Evolutionary conservation across 768 basidiomycete genomes (phyloP).

Genomic region (Lentinus tigrinus): DNA sequence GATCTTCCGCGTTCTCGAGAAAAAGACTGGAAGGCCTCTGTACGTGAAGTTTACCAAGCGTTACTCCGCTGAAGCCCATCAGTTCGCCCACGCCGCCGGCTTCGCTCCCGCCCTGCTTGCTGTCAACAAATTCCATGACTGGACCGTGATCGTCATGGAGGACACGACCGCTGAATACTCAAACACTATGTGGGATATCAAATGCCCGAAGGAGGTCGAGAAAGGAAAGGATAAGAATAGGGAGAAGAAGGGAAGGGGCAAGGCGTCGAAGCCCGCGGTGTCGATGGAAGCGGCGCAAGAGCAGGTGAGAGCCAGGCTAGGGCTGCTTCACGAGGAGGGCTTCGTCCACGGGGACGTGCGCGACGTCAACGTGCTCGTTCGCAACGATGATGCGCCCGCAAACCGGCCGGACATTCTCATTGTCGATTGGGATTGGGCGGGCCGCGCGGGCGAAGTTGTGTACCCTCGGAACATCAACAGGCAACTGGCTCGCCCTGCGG

Average conservation of each 20-base stretch:
- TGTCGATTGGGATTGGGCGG: constrained; percentile 5
- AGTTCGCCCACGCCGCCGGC: background rate
- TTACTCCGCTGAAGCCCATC: constrained; percentile 1
- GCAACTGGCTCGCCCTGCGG: background rate
- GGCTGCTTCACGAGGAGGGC: background rate
- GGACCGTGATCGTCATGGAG: constrained; percentile 6
- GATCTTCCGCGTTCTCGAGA: background rate
- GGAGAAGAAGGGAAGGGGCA: too few species aligned
- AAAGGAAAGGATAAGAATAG: background rate
- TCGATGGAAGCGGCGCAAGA: background rate
- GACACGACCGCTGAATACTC: background rate
- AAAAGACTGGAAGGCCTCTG: background rate
- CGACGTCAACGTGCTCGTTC: constrained; percentile 1
- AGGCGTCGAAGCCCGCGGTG: background rate
- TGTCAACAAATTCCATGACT: background rate
- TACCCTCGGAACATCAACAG: background rate
- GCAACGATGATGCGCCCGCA: background rate
- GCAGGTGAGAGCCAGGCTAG: background rate
- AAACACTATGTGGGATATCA: background rate
- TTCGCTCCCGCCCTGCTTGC: constrained; percentile 1
- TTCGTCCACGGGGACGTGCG: constrained; percentile 3
- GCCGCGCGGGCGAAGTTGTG: background rate
- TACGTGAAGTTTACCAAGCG: constrained; percentile 1
- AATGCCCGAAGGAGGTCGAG: too few species aligned
- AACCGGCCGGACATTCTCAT: background rate